Conservation (phyloP, 768 basidiomycete species). For the Serendipita sp. region DNA sequence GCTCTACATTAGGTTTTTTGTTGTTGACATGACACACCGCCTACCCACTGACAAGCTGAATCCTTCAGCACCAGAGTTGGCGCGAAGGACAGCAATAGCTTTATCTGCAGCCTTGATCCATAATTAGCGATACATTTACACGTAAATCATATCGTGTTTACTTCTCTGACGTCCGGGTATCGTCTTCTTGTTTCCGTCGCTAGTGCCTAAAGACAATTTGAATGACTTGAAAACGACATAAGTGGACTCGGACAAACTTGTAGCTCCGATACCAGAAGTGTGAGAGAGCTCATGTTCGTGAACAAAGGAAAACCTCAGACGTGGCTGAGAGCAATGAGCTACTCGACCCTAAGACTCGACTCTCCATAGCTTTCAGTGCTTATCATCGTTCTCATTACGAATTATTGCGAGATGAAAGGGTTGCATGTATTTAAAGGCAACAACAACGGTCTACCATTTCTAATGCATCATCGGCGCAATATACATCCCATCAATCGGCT, state of each 20-base stretch:
- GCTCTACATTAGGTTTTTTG: constrained; percentile 6
- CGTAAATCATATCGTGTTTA: constrained; percentile 20
- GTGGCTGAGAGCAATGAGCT: background rate
- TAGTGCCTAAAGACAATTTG: constrained; percentile 42
- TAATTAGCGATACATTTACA: constrained; percentile 1
- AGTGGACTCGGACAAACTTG: constrained; percentile 28
- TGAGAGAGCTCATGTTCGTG: constrained; percentile 15
- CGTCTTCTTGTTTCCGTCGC: constrained; percentile 78
- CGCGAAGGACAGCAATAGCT: constrained; percentile 58
- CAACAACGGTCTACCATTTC: too few relatives aligned
- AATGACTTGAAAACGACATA: background rate
- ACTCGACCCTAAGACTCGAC: background rate
- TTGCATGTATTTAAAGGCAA: too few relatives aligned
- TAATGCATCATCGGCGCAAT: too few relatives aligned
- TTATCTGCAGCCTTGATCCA: constrained; percentile 62
- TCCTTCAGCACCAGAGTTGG: constrained; percentile 62
- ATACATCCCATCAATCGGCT: too few relatives aligned
- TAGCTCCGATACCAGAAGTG: constrained; percentile 36
- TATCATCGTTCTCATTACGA: too few relatives aligned
- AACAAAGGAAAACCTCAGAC: background rate
- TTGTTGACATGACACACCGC: constrained; percentile 37
- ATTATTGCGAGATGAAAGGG: too few relatives aligned
- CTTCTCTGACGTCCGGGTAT: constrained; percentile 88
- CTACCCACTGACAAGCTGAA: constrained; percentile 37
- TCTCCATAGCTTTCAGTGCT: too few relatives aligned